Conservation (phyloP, 805 yeast species). For the Danielozyma ontarioensis region DNA sequence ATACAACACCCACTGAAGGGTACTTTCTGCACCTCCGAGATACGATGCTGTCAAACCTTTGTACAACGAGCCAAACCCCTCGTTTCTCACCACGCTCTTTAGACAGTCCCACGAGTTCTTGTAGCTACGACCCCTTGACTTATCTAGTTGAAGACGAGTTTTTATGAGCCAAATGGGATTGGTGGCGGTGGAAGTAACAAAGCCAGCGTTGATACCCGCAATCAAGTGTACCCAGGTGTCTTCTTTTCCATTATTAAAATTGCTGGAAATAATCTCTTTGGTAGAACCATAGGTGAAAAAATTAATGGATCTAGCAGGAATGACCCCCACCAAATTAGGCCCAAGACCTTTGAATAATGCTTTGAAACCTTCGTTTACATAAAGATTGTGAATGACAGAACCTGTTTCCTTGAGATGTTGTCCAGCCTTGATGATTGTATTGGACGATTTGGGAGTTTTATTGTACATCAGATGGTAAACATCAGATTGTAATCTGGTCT, state of each 20-base stretch:
- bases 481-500: conserved; percentile 90
- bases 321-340: conserved; percentile 94
- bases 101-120: conserved; percentile 84
- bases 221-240: conserved; percentile 79
- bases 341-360: conserved; percentile 94
- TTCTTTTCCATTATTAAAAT: conserved; percentile 70
- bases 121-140: conserved; percentile 60
- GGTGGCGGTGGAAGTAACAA: conserved; percentile 92
- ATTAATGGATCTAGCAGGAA: conserved; percentile 95
- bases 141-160: conserved; percentile 90
- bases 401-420: conserved; percentile 83
- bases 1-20: conserved; percentile 93
- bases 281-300: conserved; percentile 96
- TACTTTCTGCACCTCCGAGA: conserved; percentile 87
- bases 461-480: conserved; percentile 60
- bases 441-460: conserved; percentile 35
- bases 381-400: conserved; percentile 62
- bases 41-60: conserved; percentile 93
- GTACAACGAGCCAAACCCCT: conserved; percentile 78
- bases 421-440: conserved; percentile 40
- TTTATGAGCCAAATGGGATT: conserved; percentile 97
- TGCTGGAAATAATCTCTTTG: conserved; percentile 64
- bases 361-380: conserved; percentile 70
- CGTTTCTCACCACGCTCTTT: conserved; percentile 59
- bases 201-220: conserved; percentile 88